Percentiles rank a stretch among this genome's conserved stretches.
phyloP scores from a whole-genome alignment of 129 eudicot species.

The Heracleum sosnowskyi region DNA sequence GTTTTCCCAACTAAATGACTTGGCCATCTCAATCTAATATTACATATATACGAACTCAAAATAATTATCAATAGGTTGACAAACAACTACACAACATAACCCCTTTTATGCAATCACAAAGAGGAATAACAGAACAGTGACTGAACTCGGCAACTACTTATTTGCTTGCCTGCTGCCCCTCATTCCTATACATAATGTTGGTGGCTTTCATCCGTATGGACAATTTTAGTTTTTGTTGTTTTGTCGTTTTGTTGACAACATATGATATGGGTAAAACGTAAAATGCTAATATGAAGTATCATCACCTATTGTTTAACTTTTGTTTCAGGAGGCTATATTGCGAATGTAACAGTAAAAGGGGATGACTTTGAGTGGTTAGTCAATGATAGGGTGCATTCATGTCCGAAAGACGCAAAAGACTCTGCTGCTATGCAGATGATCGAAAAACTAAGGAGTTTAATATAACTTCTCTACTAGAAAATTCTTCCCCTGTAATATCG shows the following conservation, averaged over 20 bases:
- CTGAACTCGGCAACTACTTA: background rate
- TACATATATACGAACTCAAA: background rate
- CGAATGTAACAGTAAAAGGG: conserved; percentile 36
- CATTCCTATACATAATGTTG: background rate
- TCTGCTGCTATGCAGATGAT: conserved; percentile 41
- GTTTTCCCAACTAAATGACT: background rate
- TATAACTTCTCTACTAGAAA: background rate
- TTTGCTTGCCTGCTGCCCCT: background rate
- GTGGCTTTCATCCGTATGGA: background rate
- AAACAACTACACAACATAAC: background rate
- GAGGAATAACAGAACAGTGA: background rate
- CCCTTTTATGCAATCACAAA: background rate
- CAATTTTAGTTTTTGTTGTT: background rate
- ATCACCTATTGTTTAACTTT: conserved; percentile 2
- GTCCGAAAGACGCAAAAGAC: conserved; percentile 38
- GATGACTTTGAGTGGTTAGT: conserved; percentile 36
- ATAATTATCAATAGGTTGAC: background rate
- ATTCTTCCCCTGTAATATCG: background rate
- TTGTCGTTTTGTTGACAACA: background rate
- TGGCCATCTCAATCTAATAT: background rate
- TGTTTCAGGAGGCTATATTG: conserved; percentile 37
- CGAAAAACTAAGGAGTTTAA: conserved; percentile 28
- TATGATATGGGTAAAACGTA: background rate
- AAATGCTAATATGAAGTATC: background rate
- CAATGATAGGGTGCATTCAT: conserved; percentile 19